Percentiles rank a stretch among this genome's conserved stretches.
Conservation (phyloP, 176 grass and related monocot species). For the Hyparrhenia diplandra region DNA sequence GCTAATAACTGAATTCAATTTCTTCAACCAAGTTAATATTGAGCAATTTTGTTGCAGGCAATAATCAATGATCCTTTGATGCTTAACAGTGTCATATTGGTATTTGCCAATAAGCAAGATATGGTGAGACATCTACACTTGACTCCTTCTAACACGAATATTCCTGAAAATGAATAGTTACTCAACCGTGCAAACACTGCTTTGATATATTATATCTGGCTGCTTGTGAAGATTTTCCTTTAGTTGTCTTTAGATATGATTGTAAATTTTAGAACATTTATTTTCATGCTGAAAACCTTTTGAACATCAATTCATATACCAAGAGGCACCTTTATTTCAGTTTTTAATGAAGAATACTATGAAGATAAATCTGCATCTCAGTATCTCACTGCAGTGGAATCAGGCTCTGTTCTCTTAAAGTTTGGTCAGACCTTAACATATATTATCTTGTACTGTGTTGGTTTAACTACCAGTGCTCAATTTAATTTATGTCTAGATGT, state of each 20-base stretch:
- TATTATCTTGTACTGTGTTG: not conserved
- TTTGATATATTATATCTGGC: not conserved
- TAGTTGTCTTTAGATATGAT: not conserved
- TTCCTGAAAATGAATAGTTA: not conserved
- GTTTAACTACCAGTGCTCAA: not conserved
- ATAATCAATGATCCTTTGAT: conserved; percentile 75
- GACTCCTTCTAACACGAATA: not conserved
- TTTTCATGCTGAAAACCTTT: not conserved
- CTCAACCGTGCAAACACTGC: not conserved
- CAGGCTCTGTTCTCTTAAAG: not conserved
- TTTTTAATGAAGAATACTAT: not conserved
- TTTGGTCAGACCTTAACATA: too few relatives aligned
- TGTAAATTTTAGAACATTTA: not conserved
- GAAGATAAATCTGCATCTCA: conserved; percentile 16
- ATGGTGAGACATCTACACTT: conserved; percentile 49
- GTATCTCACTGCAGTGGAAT: not conserved
- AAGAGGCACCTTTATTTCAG: not conserved
- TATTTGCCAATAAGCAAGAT: conserved; percentile 78
- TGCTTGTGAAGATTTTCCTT: not conserved
- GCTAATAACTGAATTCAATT: not conserved
- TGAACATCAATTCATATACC: not conserved
- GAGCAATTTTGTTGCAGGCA: conserved; percentile 36
- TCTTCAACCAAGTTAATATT: conserved; percentile 28
- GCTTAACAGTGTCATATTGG: conserved; percentile 68
- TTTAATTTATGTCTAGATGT: not conserved